Evolutionary conservation across 1,284 basidiomycete species (phyloP).

Genomic region (Acaromyces ingoldii): DNA sequence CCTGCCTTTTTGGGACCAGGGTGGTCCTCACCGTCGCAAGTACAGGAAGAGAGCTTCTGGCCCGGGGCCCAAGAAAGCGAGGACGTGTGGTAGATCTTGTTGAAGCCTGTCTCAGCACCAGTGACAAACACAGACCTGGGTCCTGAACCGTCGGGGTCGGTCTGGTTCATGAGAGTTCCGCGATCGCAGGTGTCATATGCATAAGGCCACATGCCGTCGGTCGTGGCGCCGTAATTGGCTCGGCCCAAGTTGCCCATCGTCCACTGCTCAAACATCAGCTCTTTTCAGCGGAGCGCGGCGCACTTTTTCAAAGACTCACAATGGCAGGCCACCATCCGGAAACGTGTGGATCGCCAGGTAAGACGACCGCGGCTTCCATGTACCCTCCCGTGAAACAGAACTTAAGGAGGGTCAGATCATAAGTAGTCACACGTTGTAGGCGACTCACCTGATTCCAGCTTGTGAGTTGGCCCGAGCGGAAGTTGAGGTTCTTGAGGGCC

Average conservation of each 20-base stretch:
- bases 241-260: constrained; percentile 61
- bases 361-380: constrained; percentile 43
- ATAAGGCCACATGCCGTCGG: constrained; percentile 53
- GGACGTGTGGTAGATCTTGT: constrained; percentile 36
- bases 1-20: constrained; percentile 39
- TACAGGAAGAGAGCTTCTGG: constrained; percentile 42
- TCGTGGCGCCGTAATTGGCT: constrained; percentile 73
- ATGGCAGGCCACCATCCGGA: constrained; percentile 34
- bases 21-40: constrained; percentile 40
- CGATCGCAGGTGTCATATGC: constrained; percentile 53
- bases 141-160: constrained; percentile 17
- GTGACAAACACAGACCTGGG: constrained; percentile 50
- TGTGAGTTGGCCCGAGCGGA: constrained; percentile 42
- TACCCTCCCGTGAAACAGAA: constrained; percentile 49
- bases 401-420: constrained; percentile 11
- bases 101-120: constrained; percentile 35
- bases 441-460: constrained; percentile 32
- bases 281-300: too few species aligned
- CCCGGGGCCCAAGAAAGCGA: constrained; percentile 33
- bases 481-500: constrained; percentile 42
- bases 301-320: constrained; percentile 12
- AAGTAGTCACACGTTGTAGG: not conserved
- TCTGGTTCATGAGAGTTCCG: constrained; percentile 45
- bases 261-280: constrained; percentile 14
- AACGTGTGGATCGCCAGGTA: constrained; percentile 32